phyloP scores from a whole-genome alignment of 768 basidiomycete species.

The Gloeopeniophorella convolvens region DNA sequence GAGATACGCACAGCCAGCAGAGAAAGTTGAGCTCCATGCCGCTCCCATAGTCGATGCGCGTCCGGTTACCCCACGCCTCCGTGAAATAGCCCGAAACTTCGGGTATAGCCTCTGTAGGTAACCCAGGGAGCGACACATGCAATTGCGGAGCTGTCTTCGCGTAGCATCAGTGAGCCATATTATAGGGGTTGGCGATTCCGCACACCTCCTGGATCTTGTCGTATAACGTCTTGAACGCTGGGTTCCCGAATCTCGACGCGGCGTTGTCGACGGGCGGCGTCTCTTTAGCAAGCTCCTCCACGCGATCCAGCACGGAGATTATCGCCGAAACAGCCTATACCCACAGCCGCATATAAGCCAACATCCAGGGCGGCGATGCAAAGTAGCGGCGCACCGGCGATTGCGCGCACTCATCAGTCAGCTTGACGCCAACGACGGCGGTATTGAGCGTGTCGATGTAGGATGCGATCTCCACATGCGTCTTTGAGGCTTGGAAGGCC shows the following conservation, averaged over 20 bases:
- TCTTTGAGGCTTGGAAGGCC: constrained; percentile 71
- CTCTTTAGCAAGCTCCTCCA: constrained; percentile 57
- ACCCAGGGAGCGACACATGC: constrained; percentile 50
- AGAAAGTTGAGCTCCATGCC: constrained; percentile 99
- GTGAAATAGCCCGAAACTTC: constrained; percentile 79
- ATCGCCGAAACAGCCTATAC: constrained; percentile 57
- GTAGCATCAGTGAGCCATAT: background rate
- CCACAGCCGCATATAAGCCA: background rate
- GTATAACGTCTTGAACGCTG: constrained; percentile 89
- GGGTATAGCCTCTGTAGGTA: constrained; percentile 49
- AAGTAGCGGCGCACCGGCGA: constrained; percentile 58
- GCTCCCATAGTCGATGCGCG: constrained; percentile 97
- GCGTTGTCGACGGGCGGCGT: constrained; percentile 88
- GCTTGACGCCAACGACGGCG: constrained; percentile 66
- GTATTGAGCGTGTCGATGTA: constrained; percentile 76
- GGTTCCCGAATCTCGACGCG: constrained; percentile 93
- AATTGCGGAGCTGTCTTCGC: constrained; percentile 27
- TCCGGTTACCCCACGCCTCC: constrained; percentile 87
- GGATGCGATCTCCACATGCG: constrained; percentile 57
- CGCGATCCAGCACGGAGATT: constrained; percentile 53
- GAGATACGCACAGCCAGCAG: constrained; percentile 78
- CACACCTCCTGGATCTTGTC: constrained; percentile 69
- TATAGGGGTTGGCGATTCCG: background rate
- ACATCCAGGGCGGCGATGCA: too few relatives aligned
- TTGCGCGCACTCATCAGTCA: constrained; percentile 53